A percentile compares a stretch with the other conserved stretches of the same genome.
Evolutionary conservation across 805 yeast genomes (phyloP).

Genomic region (Candida dendrica): DNA sequence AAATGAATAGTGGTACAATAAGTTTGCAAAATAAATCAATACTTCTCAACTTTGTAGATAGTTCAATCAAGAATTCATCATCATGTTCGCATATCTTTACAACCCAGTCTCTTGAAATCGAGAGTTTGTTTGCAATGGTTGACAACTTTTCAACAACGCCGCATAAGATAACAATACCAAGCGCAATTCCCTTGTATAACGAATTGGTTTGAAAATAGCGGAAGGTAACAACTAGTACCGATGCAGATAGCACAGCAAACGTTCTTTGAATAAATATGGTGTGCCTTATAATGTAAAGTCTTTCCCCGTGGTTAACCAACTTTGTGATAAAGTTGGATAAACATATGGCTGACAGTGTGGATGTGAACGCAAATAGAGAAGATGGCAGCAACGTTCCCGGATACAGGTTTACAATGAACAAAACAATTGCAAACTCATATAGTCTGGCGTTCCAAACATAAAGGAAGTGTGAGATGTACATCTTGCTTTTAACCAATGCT

Average conservation of each 20-base stretch:
- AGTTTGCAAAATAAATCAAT: conserved; percentile 32
- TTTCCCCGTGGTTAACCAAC: conserved; percentile 21
- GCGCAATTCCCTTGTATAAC: conserved; percentile 4
- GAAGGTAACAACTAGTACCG: conserved; percentile 6
- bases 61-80: conserved; percentile 14
- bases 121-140: conserved; percentile 27
- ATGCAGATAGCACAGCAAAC: conserved; percentile 10
- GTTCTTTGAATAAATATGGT: conserved; percentile 24
- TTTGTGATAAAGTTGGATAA: conserved; percentile 22
- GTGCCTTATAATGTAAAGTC: conserved; percentile 24
- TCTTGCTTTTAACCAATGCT: conserved; percentile 2
- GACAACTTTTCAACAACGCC: conserved; percentile 29
- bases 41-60: conserved; percentile 29
- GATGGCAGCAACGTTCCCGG: conserved; percentile 27
- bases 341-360: conserved; percentile 22
- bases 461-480: conserved; percentile 26
- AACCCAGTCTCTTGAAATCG: conserved; percentile 35
- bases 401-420: conserved; percentile 26
- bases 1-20: conserved; percentile 29
- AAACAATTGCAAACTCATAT: conserved; percentile 31
- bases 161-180: conserved; percentile 17
- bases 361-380: conserved; percentile 27
- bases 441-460: conserved; percentile 33
- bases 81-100: conserved; percentile 26
- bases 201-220: conserved; percentile 5